Evolutionary conservation across 176 grass and related monocot genomes (phyloP).

Genomic region (Elymus sibiricus): DNA sequence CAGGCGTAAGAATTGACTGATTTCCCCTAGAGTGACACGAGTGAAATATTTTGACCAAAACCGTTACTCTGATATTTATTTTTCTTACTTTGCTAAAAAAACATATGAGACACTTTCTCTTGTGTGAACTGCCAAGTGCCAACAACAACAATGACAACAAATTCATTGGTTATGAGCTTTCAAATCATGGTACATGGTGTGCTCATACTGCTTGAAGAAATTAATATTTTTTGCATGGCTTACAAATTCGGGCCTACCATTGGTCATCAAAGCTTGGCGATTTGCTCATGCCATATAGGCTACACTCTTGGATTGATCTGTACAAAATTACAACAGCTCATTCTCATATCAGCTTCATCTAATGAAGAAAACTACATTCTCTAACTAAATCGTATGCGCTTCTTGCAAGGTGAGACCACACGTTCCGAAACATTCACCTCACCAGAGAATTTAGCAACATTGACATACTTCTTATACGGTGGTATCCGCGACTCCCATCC

Average conservation of each 20-base stretch:
- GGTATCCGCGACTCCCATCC: conserved; percentile 26
- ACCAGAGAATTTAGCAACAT: neutral
- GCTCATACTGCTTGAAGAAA: neutral
- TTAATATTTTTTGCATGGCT: neutral
- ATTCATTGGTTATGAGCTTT: too few species aligned
- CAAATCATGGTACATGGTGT: neutral
- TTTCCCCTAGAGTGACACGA: too few species aligned
- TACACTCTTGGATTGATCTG: neutral
- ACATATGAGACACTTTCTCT: too few species aligned
- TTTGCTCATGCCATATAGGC: neutral
- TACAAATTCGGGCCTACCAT: neutral
- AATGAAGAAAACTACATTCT: neutral
- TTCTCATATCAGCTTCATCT: neutral
- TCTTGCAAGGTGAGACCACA: neutral
- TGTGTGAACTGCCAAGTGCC: too few species aligned
- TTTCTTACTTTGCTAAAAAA: too few species aligned
- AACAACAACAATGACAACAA: too few species aligned
- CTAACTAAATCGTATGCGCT: neutral
- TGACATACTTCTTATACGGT: neutral
- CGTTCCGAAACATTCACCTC: neutral
- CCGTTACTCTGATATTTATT: too few species aligned
- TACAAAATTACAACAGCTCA: neutral
- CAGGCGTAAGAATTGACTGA: too few species aligned
- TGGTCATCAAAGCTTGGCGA: neutral
- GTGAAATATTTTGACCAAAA: too few species aligned